Evolutionary conservation across 2,329 filamentous ascomycete species (phyloP).

Genomic region (Penicillium glabrum): DNA sequence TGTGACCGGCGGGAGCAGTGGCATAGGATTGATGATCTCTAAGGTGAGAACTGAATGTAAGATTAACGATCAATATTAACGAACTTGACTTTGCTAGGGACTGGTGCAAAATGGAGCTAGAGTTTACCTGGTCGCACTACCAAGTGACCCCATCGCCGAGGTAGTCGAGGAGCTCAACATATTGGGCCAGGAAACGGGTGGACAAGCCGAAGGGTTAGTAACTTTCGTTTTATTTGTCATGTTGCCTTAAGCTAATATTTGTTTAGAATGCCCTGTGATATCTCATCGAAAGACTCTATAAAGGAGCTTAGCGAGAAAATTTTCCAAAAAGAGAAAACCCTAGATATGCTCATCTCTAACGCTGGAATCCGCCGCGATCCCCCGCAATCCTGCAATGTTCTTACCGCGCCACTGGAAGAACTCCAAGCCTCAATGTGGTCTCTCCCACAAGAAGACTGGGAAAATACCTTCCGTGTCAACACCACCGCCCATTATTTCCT

Average conservation of each 20-base stretch:
- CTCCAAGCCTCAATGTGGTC: constrained; percentile 52
- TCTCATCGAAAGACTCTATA: constrained; percentile 46
- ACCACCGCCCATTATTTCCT: constrained; percentile 54
- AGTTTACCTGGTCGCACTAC: constrained; percentile 46
- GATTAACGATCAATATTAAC: neutral
- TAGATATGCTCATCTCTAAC: constrained; percentile 53
- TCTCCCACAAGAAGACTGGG: constrained; percentile 44
- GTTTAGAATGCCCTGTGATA: constrained; percentile 26
- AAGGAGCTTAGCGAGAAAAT: constrained; percentile 32
- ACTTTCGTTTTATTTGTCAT: neutral
- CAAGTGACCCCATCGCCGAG: constrained; percentile 43
- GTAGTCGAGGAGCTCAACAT: constrained; percentile 41
- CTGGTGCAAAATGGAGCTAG: constrained; percentile 49
- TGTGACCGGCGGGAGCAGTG: constrained; percentile 48
- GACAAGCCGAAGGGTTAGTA: constrained; percentile 40
- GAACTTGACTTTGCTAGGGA: constrained; percentile 29
- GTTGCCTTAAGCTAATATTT: neutral
- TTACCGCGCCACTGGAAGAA: constrained; percentile 42
- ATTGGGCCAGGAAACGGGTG: constrained; percentile 37
- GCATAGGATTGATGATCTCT: constrained; percentile 50
- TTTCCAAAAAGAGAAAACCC: constrained; percentile 36
- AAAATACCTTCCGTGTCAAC: constrained; percentile 49
- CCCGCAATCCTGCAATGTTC: constrained; percentile 44
- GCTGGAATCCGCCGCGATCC: constrained; percentile 52
- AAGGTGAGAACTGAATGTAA: constrained; percentile 31